phyloP scores from a whole-genome alignment of 2,329 filamentous ascomycete genomes.

The Talaromyces funiculosus region DNA sequence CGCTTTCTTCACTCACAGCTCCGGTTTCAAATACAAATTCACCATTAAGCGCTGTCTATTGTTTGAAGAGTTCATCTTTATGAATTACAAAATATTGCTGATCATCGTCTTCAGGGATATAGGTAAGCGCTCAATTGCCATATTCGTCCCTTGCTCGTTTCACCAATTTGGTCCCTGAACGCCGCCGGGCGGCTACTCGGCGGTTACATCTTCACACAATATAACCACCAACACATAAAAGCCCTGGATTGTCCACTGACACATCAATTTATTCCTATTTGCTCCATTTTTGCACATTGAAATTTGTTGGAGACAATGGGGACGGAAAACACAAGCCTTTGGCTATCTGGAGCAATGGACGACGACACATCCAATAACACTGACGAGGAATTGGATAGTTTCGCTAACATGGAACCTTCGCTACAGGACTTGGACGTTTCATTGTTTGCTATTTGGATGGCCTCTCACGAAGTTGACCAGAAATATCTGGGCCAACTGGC shows the following conservation, averaged over 20 bases:
- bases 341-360: neutral
- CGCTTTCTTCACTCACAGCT: neutral
- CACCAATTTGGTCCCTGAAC: slow-evolving; percentile 11
- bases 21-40: neutral
- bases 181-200: slow-evolving; percentile 12
- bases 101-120: slow-evolving; percentile 2
- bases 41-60: neutral
- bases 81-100: slow-evolving; percentile 1
- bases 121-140: slow-evolving; percentile 23
- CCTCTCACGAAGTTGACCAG: slow-evolving; percentile 93
- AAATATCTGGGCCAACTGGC: slow-evolving; percentile 92
- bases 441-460: slow-evolving; percentile 58
- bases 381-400: neutral
- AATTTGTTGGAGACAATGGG: neutral
- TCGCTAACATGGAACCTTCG: slow-evolving; percentile 24
- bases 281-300: neutral
- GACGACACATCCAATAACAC: neutral
- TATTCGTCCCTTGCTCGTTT: slow-evolving; percentile 16
- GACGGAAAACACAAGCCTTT: neutral
- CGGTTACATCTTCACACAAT: slow-evolving; percentile 6
- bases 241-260: neutral
- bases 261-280: neutral
- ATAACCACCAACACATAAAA: slow-evolving; percentile 7
- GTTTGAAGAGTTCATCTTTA: neutral
- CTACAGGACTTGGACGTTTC: slow-evolving; percentile 27